Evolutionary conservation across 352 stramenopile genomes (phyloP).

Genomic region (Blastocystis sp.): DNA sequence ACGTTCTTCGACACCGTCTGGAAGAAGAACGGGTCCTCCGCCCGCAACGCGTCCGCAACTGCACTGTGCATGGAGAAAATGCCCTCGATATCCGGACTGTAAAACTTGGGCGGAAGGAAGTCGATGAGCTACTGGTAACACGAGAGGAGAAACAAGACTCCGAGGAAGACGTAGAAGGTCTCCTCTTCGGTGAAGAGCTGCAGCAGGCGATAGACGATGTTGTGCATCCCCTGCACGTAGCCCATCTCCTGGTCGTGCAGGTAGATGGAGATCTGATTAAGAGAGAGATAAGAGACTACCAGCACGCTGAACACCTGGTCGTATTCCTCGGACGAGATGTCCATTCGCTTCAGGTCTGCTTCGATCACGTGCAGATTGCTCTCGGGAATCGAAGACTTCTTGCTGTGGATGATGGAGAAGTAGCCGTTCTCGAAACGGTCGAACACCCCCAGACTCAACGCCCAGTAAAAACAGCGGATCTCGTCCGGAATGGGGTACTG

Average conservation of each 20-base stretch:
- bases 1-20: not conserved
- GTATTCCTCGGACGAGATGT: not conserved
- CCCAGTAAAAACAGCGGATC: slow-evolving; percentile 28
- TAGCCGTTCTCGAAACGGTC: slow-evolving; percentile 17
- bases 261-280: slow-evolving; percentile 1
- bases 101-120: slow-evolving; percentile 20
- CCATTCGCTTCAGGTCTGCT: slow-evolving; percentile 9
- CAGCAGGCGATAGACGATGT: not conserved
- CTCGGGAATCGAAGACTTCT: not conserved
- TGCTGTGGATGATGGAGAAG: slow-evolving; percentile 27
- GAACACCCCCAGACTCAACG: not conserved
- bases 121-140: not conserved
- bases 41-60: not conserved
- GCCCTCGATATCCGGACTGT: not conserved
- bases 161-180: slow-evolving; percentile 9
- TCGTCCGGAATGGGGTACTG: slow-evolving; percentile 23
- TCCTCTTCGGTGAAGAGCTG: slow-evolving; percentile 25
- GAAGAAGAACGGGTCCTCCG: not conserved
- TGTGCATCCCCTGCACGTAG: slow-evolving; percentile 32
- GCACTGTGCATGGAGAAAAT: not conserved
- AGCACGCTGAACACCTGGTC: not conserved
- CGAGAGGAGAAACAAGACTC: not conserved
- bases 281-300: not conserved
- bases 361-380: slow-evolving; percentile 10
- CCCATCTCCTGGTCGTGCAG: slow-evolving; percentile 8